These are phyloP conservation scores for Warburgia ugandensis DNA, from an alignment of 164 flowering plant species.

Conservation along the genomic window DNA sequence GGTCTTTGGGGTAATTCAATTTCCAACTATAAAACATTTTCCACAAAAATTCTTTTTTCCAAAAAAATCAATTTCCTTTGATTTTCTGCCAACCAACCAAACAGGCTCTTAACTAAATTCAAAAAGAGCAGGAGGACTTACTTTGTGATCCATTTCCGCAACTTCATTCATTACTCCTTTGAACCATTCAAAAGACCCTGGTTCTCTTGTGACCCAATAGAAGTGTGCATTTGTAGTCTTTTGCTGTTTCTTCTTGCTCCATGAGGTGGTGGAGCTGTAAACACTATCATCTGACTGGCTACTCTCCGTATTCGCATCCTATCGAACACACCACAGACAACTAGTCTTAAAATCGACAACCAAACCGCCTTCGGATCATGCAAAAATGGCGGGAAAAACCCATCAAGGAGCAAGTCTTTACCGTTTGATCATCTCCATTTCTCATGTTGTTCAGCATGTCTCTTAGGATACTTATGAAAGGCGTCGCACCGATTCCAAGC, in stretches of 20 bases:
- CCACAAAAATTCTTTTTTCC: too few species aligned
- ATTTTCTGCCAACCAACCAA: too few species aligned
- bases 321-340: neutral
- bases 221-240: slow-evolving; percentile 72
- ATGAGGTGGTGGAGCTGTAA: slow-evolving; percentile 39
- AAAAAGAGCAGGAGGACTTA: slow-evolving; percentile 16
- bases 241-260: slow-evolving; percentile 42
- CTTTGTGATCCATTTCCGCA: slow-evolving; percentile 85
- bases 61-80: too few species aligned
- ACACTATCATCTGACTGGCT: slow-evolving; percentile 65
- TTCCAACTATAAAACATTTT: too few species aligned
- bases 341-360: neutral
- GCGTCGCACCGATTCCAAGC: slow-evolving; percentile 97
- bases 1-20: too few species aligned
- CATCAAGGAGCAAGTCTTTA: slow-evolving; percentile 22
- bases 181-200: slow-evolving; percentile 97
- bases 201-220: slow-evolving; percentile 97
- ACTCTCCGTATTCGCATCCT: slow-evolving; percentile 72
- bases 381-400: too few species aligned
- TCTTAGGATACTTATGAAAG: slow-evolving; percentile 88
- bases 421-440: slow-evolving; percentile 49
- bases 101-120: too few species aligned
- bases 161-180: slow-evolving; percentile 96
- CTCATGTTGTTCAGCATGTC: slow-evolving; percentile 67
- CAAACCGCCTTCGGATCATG: too few species aligned